Evolutionary conservation across 768 basidiomycete species (phyloP).

Genomic region (Asterophora parasitica): DNA sequence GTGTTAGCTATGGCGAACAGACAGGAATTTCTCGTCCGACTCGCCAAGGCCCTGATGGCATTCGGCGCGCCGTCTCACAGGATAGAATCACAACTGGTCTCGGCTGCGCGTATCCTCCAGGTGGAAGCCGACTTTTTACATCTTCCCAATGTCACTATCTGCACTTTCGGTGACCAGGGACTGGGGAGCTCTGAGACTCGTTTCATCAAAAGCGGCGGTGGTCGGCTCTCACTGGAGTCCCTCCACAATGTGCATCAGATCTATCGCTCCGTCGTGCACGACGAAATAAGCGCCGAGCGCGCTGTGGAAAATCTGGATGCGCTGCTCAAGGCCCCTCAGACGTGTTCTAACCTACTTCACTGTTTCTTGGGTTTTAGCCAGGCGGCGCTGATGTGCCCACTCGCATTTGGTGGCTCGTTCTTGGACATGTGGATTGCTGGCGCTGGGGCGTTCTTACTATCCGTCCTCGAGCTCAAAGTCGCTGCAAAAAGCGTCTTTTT

Average conservation of each 20-base stretch:
- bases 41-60: constrained; percentile 84
- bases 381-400: constrained; percentile 74
- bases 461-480: constrained; percentile 66
- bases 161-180: constrained; percentile 85
- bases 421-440: constrained; percentile 86
- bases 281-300: constrained; percentile 79
- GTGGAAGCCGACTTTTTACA: constrained; percentile 91
- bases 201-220: constrained; percentile 75
- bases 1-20: constrained; percentile 67
- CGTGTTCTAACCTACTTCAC: constrained; percentile 59
- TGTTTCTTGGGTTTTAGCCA: constrained; percentile 65
- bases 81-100: constrained; percentile 86
- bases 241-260: constrained; percentile 81
- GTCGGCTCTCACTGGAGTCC: constrained; percentile 77
- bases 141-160: constrained; percentile 77
- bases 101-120: constrained; percentile 87
- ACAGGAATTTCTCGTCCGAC: constrained; percentile 81
- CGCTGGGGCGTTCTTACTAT: constrained; percentile 58
- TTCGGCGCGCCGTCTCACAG: constrained; percentile 93
- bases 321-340: constrained; percentile 56
- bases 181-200: constrained; percentile 85
- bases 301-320: constrained; percentile 61
- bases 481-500: constrained; percentile 76
- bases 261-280: constrained; percentile 89
- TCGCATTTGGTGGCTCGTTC: constrained; percentile 82